These are phyloP conservation scores for Blumeria graminis DNA, from an alignment of 2,329 filamentous ascomycete species.

Conservation along the genomic window DNA sequence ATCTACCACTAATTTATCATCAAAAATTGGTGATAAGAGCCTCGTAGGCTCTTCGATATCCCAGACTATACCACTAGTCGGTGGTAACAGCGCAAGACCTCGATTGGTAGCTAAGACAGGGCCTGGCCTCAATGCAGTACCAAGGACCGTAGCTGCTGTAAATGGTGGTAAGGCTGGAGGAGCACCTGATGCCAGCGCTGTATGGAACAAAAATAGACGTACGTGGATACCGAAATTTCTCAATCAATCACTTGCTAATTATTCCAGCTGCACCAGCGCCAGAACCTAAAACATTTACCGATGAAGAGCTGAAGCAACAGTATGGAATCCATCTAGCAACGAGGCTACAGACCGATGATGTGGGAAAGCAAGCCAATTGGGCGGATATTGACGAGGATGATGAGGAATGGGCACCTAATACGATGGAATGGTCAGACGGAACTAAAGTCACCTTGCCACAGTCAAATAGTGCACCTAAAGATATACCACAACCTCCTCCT, in stretches of 20 bases:
- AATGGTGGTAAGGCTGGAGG: slow-evolving; percentile 34
- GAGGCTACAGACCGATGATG: slow-evolving; percentile 51
- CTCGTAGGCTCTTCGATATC: slow-evolving; percentile 20
- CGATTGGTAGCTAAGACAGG: slow-evolving; percentile 55
- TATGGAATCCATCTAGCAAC: slow-evolving; percentile 70
- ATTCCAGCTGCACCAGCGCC: slow-evolving; percentile 32
- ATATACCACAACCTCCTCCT: slow-evolving; percentile 9
- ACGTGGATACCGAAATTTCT: slow-evolving; percentile 17
- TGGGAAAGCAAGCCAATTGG: slow-evolving; percentile 59
- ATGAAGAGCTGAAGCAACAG: slow-evolving; percentile 63
- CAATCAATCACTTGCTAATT: slow-evolving; percentile 9
- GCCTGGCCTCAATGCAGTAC: slow-evolving; percentile 28
- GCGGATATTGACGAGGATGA: slow-evolving; percentile 77
- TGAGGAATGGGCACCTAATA: slow-evolving; percentile 66
- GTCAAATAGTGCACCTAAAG: slow-evolving; percentile 23
- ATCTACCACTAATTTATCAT: slow-evolving; percentile 19
- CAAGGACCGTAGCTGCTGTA: slow-evolving; percentile 17
- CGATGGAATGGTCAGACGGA: slow-evolving; percentile 71
- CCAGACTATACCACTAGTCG: slow-evolving; percentile 20
- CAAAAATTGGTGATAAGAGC: slow-evolving; percentile 28
- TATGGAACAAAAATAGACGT: slow-evolving; percentile 83
- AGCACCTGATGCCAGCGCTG: slow-evolving; percentile 46
- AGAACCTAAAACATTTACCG: slow-evolving; percentile 60
- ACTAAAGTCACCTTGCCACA: slow-evolving; percentile 56
- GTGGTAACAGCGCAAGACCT: slow-evolving; percentile 33